Percentiles rank a stretch among this genome's conserved stretches.
These are phyloP conservation scores for Ustilago shanxiensis DNA, from an alignment of 1,284 basidiomycete genomes.

Conservation along the genomic window DNA sequence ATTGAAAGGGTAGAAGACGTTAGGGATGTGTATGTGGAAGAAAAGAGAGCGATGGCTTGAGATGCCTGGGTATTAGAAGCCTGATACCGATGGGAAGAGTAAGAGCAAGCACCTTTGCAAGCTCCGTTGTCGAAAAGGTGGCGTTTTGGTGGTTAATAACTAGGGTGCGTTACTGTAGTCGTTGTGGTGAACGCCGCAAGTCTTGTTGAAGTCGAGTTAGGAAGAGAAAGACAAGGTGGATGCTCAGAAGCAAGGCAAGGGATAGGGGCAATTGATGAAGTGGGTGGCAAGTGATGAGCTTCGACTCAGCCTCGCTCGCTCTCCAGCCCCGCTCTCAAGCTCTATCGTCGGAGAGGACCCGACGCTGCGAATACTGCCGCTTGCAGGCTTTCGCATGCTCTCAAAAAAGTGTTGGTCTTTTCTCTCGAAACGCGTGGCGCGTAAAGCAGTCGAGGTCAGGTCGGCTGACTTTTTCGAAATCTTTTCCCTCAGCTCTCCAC, in stretches of 20 bases:
- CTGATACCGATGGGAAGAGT: too few species aligned
- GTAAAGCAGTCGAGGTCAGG: slow-evolving; percentile 13
- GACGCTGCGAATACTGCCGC: slow-evolving; percentile 2
- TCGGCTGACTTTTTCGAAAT: slow-evolving; percentile 21
- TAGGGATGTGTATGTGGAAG: background rate
- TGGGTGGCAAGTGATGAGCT: background rate
- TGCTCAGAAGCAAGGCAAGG: too few species aligned
- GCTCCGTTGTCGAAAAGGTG: background rate
- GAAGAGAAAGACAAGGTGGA: slow-evolving; percentile 1
- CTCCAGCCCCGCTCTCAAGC: background rate
- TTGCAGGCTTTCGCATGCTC: slow-evolving; percentile 4
- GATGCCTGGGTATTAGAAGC: background rate
- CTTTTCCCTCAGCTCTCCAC: background rate
- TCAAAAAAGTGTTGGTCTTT: slow-evolving; percentile 31
- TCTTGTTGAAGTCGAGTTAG: background rate
- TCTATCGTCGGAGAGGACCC: slow-evolving; percentile 10
- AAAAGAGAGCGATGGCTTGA: background rate
- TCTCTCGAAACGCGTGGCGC: slow-evolving; percentile 23
- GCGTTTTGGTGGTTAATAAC: too few species aligned
- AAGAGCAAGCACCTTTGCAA: background rate
- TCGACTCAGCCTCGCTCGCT: slow-evolving; percentile 12
- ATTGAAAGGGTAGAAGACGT: background rate
- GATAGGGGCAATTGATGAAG: background rate
- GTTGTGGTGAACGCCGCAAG: background rate
- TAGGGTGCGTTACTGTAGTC: too few species aligned